A percentile compares a stretch with the other conserved stretches of the same genome.
These are phyloP conservation scores for Austropuccinia psidii DNA, from an alignment of 1,284 basidiomycete species.

Conservation along the genomic window DNA sequence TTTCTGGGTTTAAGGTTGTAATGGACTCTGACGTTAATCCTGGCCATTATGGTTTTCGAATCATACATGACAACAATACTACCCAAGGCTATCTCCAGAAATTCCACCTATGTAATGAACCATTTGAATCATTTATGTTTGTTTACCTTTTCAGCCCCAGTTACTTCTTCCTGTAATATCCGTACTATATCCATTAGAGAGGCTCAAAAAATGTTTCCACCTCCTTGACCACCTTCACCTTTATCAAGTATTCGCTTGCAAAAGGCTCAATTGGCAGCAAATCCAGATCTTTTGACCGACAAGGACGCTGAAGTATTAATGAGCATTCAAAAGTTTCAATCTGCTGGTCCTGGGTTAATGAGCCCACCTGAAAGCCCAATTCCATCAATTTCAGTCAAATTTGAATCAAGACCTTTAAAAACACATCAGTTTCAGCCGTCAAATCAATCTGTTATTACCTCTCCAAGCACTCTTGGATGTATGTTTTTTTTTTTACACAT, in stretches of 20 bases:
- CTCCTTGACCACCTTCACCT: conserved; percentile 88
- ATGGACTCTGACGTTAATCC: conserved; percentile 86
- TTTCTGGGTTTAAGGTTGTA: conserved; percentile 84
- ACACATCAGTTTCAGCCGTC: conserved; percentile 42
- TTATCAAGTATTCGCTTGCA: conserved; percentile 78
- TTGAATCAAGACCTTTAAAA: conserved; percentile 45
- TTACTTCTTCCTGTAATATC: conserved; percentile 93
- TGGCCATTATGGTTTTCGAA: conserved; percentile 89
- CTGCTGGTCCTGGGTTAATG: conserved; percentile 41
- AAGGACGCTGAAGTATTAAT: conserved; percentile 49
- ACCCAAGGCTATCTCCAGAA: no score
- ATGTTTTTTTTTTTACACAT: no score
- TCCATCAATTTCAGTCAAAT: conserved; percentile 39
- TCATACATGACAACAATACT: conserved; percentile 80
- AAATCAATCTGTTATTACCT: conserved; percentile 9
- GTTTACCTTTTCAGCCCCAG: no score
- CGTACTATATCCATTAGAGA: conserved; percentile 90
- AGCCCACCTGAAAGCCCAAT: conserved; percentile 43
- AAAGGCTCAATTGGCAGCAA: conserved; percentile 73
- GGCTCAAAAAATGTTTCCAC: conserved; percentile 90
- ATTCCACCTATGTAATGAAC: no score
- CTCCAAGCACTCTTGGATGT: not conserved
- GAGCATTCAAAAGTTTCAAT: conserved; percentile 41
- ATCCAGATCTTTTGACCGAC: conserved; percentile 77
- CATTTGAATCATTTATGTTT: no score